Conservation (phyloP, 164 flowering plant genomes). For the Annona squamosa region DNA sequence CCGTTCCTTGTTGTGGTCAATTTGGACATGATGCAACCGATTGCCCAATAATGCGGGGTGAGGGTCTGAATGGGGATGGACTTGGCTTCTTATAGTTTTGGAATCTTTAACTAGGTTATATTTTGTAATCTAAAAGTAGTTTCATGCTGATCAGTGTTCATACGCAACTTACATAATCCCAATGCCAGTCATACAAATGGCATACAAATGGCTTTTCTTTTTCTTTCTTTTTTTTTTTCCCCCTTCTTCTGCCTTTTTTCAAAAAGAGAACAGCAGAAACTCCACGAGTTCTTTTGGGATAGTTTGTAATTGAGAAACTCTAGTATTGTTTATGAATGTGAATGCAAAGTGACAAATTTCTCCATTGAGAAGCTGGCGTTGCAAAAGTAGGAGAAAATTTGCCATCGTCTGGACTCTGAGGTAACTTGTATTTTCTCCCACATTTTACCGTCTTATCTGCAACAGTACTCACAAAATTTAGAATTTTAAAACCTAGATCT, state of each 20-base stretch:
- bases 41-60: constrained; percentile 52
- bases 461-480: neutral
- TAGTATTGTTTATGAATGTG: neutral
- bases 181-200: constrained; percentile 8
- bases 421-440: too few relatives aligned
- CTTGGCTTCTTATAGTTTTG: constrained; percentile 43
- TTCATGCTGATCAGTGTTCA: constrained; percentile 15
- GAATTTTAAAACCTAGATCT: neutral
- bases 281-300: neutral
- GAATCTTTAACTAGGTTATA: constrained; percentile 1
- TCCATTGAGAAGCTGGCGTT: too few relatives aligned
- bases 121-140: constrained; percentile 1
- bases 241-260: too few relatives aligned
- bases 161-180: constrained; percentile 8
- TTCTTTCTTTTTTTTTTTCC: neutral
- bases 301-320: neutral
- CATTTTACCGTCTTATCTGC: too few relatives aligned
- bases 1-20: constrained; percentile 57
- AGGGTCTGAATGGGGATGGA: constrained; percentile 43
- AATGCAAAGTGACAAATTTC: too few relatives aligned
- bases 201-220: neutral
- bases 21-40: constrained; percentile 60
- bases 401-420: too few relatives aligned
- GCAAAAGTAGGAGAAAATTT: too few relatives aligned
- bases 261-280: neutral